These are phyloP conservation scores for Zygosaccharomyces siamensis DNA, from an alignment of 805 yeast genomes.

Conservation along the genomic window DNA sequence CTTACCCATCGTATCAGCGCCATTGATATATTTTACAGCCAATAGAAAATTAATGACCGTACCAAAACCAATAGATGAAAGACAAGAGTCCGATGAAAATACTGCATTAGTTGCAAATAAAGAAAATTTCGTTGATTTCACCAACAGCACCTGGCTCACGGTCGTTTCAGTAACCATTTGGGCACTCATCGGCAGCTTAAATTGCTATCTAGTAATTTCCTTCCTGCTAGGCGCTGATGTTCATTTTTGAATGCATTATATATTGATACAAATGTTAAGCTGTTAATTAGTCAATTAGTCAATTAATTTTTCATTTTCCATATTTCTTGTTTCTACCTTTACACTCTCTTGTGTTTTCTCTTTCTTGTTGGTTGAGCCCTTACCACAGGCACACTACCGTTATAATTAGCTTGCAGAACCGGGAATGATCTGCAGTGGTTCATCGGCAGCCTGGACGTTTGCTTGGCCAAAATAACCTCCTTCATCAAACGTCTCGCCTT, in stretches of 20 bases:
- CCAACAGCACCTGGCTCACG: constrained; percentile 57
- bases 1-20: constrained; percentile 84
- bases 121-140: constrained; percentile 51
- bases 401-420: constrained; percentile 64
- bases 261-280: background rate
- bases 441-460: constrained; percentile 31
- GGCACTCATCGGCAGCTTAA: constrained; percentile 65
- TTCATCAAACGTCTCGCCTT: constrained; percentile 44
- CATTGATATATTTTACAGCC: constrained; percentile 77
- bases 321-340: background rate
- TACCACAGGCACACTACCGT: constrained; percentile 72
- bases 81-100: constrained; percentile 24
- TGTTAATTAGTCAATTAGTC: background rate
- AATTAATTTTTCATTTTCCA: background rate
- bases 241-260: constrained; percentile 36
- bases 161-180: constrained; percentile 56
- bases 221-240: constrained; percentile 49
- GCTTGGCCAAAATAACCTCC: constrained; percentile 39
- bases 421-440: constrained; percentile 48
- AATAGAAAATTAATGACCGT: constrained; percentile 62
- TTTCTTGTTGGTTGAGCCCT: constrained; percentile 29
- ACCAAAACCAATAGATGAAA: constrained; percentile 37
- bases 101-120: constrained; percentile 27
- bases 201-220: constrained; percentile 59
- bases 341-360: constrained; percentile 27